These are phyloP conservation scores for Blastocystis sp. DNA, from an alignment of 352 stramenopile species.

Conservation along the genomic window DNA sequence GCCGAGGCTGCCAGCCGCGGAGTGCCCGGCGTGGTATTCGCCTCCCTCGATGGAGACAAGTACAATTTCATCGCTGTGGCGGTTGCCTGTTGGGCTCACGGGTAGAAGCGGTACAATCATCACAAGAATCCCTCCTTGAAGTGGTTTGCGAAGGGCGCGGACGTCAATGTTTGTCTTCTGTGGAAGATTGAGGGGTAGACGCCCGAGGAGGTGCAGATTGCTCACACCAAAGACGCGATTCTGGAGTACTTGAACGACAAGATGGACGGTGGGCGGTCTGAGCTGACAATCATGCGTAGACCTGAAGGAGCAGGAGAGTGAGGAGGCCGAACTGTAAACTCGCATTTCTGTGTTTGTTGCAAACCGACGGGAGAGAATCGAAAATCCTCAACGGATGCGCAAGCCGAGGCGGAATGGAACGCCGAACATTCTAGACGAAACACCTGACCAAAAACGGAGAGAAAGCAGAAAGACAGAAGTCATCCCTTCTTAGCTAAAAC, in stretches of 20 bases:
- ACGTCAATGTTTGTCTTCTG: slow-evolving; percentile 2
- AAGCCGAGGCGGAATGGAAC: too few species aligned
- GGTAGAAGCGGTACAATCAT: slow-evolving; percentile 57
- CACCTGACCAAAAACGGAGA: neutral
- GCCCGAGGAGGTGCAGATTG: slow-evolving; percentile 58
- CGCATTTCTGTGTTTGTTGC: too few species aligned
- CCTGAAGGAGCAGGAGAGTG: slow-evolving; percentile 16
- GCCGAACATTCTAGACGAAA: too few species aligned
- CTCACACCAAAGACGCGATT: slow-evolving; percentile 40
- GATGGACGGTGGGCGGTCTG: slow-evolving; percentile 10
- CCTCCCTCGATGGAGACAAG: slow-evolving; percentile 35
- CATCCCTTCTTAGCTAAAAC: neutral
- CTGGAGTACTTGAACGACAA: slow-evolving; percentile 38
- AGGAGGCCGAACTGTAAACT: slow-evolving; percentile 7
- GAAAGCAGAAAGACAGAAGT: neutral
- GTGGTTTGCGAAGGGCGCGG: slow-evolving; percentile 54
- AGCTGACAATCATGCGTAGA: slow-evolving; percentile 7
- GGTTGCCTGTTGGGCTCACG: neutral
- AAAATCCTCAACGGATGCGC: too few species aligned
- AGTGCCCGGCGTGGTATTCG: slow-evolving; percentile 26
- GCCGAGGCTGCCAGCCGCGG: slow-evolving; percentile 16
- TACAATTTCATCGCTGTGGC: slow-evolving; percentile 55
- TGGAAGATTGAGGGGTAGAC: slow-evolving; percentile 16
- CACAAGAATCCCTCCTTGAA: slow-evolving; percentile 64
- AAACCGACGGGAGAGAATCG: too few species aligned